These are phyloP conservation scores for Amesomyces nigricolor DNA, from an alignment of 2,329 filamentous ascomycete species.

Conservation along the genomic window DNA sequence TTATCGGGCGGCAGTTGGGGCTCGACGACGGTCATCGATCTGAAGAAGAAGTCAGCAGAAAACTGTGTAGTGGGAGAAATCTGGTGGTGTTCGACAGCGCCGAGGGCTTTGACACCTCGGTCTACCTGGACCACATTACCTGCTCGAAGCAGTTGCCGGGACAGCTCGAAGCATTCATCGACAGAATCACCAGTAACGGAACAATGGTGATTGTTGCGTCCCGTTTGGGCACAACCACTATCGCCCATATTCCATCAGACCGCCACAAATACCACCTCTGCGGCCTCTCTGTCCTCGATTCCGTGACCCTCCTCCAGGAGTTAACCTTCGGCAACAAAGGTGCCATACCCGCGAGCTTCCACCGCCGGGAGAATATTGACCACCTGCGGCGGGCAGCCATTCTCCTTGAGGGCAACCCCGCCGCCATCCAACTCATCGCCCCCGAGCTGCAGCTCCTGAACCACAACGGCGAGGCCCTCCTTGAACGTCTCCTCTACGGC, in stretches of 20 bases:
- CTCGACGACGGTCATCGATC: background rate
- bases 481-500: background rate
- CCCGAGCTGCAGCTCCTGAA: background rate
- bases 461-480: background rate
- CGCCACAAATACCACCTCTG: background rate
- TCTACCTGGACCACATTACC: background rate
- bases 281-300: conserved; percentile 1
- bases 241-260: background rate
- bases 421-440: background rate
- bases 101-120: background rate
- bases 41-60: background rate
- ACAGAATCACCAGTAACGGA: background rate
- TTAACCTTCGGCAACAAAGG: background rate
- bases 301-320: background rate
- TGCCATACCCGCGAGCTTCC: background rate
- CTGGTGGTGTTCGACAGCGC: conserved; percentile 1
- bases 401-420: background rate
- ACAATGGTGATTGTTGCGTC: background rate
- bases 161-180: background rate
- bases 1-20: background rate
- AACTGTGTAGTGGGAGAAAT: background rate
- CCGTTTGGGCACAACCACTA: background rate
- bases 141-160: background rate
- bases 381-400: background rate
- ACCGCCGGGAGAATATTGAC: background rate